Evolutionary conservation across 208 protist genomes (phyloP), one percentile per base, ranked within the genome.

Genomic region (Hexamita inflata): DNA sequence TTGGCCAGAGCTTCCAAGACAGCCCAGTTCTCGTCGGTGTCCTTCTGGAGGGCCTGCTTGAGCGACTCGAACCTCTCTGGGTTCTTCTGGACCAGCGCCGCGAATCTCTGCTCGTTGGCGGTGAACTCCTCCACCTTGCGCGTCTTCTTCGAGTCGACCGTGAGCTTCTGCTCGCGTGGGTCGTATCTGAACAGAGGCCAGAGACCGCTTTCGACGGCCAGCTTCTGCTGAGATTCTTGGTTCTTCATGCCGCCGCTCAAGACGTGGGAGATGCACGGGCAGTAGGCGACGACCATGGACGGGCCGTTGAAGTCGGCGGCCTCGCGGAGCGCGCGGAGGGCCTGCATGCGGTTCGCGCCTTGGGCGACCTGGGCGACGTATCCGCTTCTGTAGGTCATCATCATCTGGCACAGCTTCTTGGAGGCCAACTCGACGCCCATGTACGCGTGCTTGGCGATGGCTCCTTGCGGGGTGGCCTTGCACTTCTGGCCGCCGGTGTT

Each of bases 111-210:
- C 19, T 53, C 45, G 4, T 19, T 19, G 19, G 19, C 45, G 11
- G 19, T 24, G 19, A 53, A 53, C 19, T 53, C 45, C 19, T 53
- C 45, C 4, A 53, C 45, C 4, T 53, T 19, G 11, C 19, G 4
- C 4, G 45, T 53, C 4, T 19, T 80, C 26, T 84, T 84, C 29
- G 83, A 80, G 2, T 76, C 81, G 30, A 78, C n/a, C n/a, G n/a
- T n/a, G n/a, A n/a, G n/a, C n/a, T n/a, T n/a, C 45, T 53, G 45
- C 45, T 53, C 19, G 4, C 45, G 45, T 19, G 45, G 45, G 19
- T 53, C 45, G 45, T 24, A 53, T 19, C 19, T 4, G 19, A 53
- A 4, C 4, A 53, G 45, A 24, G 45, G 45, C 11, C 4, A 53
- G 19, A 53, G 45, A 19, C 45, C 45, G 45, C 45, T 53, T 53